phyloP scores from a whole-genome alignment of 139 green algal species.

The Ulvella scutata region DNA sequence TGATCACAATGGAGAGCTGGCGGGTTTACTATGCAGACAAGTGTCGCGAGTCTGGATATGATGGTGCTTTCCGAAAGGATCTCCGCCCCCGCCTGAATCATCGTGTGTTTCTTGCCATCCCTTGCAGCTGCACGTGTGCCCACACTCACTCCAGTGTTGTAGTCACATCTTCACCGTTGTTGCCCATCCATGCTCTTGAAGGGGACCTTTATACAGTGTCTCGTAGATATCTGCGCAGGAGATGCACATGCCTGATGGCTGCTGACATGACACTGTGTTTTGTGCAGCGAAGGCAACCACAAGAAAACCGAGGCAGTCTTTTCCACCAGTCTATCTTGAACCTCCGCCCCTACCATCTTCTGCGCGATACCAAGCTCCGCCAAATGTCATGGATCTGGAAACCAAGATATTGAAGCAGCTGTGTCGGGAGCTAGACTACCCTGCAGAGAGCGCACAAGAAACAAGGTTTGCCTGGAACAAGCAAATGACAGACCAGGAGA shows the following conservation, averaged over 20 bases:
- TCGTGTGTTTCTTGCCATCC: background rate
- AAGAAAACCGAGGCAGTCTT: too few species aligned
- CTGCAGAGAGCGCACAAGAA: background rate
- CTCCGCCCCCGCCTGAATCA: background rate
- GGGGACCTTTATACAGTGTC: too few species aligned
- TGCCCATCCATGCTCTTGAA: too few species aligned
- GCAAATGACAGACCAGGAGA: background rate
- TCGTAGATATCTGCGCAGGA: too few species aligned
- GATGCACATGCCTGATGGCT: too few species aligned
- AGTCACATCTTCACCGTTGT: background rate
- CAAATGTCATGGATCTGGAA: too few species aligned
- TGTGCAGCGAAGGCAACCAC: too few species aligned
- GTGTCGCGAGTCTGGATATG: background rate
- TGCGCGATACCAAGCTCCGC: too few species aligned
- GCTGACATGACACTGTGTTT: too few species aligned
- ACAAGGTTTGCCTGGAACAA: background rate
- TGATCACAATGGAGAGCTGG: background rate
- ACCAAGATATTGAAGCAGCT: background rate
- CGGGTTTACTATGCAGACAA: conserved; percentile 1
- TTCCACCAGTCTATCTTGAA: too few species aligned
- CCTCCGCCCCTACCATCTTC: too few species aligned
- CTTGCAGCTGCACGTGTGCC: background rate
- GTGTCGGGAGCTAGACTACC: background rate
- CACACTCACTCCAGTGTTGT: background rate
- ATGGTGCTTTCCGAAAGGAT: background rate